Evolutionary conservation across 495 filamentous ascomycete species (phyloP).

Genomic region (Cladorrhinum samala): DNA sequence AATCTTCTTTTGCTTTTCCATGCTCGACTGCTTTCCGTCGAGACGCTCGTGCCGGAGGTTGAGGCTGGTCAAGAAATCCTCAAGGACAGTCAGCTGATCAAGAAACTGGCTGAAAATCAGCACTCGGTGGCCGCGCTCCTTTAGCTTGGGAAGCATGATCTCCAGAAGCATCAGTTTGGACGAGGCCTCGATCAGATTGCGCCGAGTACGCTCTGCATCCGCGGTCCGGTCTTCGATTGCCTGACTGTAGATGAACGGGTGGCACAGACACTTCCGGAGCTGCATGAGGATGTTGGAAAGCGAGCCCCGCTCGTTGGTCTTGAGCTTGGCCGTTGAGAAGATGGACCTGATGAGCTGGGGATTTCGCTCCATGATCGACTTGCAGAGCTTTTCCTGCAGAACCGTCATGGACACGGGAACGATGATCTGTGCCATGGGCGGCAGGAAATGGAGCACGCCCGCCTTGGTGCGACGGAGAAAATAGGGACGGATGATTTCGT

Average conservation of each 20-base stretch:
- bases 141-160: slow-evolving; percentile 84
- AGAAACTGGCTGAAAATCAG: slow-evolving; percentile 96
- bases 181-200: slow-evolving; percentile 84
- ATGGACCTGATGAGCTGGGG: slow-evolving; percentile 83
- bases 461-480: slow-evolving; percentile 71
- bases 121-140: slow-evolving; percentile 82
- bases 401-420: slow-evolving; percentile 87
- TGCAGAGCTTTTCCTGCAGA: slow-evolving; percentile 90
- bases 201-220: slow-evolving; percentile 49
- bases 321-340: slow-evolving; percentile 58
- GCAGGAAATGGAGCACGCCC: slow-evolving; percentile 81
- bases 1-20: slow-evolving; percentile 90
- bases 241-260: slow-evolving; percentile 88
- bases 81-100: slow-evolving; percentile 77
- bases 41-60: slow-evolving; percentile 68
- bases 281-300: slow-evolving; percentile 94
- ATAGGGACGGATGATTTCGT: slow-evolving; percentile 79
- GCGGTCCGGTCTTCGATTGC: slow-evolving; percentile 75
- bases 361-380: slow-evolving; percentile 85
- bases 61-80: slow-evolving; percentile 79
- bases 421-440: slow-evolving; percentile 90
- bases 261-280: slow-evolving; percentile 87
- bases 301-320: slow-evolving; percentile 63
- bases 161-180: slow-evolving; percentile 83
- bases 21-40: slow-evolving; percentile 70